Conservation (phyloP, 2,329 filamentous ascomycete genomes). For the Coleophoma cylindrospora region DNA sequence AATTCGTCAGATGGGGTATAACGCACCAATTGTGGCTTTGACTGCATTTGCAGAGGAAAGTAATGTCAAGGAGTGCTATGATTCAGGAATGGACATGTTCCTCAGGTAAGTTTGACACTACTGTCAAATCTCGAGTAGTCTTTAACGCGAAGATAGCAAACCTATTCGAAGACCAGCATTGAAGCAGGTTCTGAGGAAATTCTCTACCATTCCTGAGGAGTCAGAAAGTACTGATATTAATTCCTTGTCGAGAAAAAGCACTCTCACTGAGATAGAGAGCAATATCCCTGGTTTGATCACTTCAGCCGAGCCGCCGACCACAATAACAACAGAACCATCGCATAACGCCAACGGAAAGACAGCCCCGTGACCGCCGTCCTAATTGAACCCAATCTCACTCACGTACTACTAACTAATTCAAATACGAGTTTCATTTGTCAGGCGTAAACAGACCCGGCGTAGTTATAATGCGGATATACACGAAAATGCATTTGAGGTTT, state of each 20-base stretch:
- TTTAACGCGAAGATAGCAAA: slow-evolving; percentile 37
- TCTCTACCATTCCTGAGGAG: slow-evolving; percentile 76
- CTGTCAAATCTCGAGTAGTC: background rate
- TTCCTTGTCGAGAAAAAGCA: slow-evolving; percentile 14
- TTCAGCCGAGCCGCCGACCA: background rate
- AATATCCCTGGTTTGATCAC: background rate
- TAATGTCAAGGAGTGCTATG: slow-evolving; percentile 81
- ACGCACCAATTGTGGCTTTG: slow-evolving; percentile 81
- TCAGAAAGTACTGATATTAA: slow-evolving; percentile 13
- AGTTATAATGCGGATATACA: too few species aligned
- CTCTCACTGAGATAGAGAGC: slow-evolving; percentile 1
- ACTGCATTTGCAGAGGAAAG: slow-evolving; percentile 89
- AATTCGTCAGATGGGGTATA: slow-evolving; percentile 83
- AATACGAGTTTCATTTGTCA: background rate
- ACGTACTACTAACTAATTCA: background rate
- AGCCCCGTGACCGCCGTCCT: background rate
- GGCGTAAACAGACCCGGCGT: background rate
- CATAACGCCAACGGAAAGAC: background rate
- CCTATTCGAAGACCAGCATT: slow-evolving; percentile 77
- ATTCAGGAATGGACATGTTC: slow-evolving; percentile 91
- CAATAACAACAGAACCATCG: background rate
- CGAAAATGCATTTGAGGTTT: too few species aligned
- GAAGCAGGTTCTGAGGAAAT: slow-evolving; percentile 81
- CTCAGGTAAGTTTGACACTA: slow-evolving; percentile 33
- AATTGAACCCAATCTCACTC: background rate